These are phyloP conservation scores for Dendrothele bispora DNA, from an alignment of 768 basidiomycete genomes.

Conservation along the genomic window DNA sequence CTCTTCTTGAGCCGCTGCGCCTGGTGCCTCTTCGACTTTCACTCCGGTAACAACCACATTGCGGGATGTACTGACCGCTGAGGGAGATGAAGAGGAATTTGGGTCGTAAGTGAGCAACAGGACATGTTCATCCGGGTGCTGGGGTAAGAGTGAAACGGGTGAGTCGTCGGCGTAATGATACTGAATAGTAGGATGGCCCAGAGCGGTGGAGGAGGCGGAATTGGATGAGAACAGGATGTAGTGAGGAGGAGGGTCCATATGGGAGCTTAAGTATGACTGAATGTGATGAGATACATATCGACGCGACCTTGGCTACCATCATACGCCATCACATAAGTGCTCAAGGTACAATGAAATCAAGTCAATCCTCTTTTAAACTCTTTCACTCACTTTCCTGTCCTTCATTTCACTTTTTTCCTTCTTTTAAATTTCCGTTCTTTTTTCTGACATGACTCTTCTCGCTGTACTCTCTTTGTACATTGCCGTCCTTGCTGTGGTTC, in stretches of 20 bases:
- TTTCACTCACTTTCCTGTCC: neutral
- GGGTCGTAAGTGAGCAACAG: constrained; percentile 72
- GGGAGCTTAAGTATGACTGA: too few species aligned
- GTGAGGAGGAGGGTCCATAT: constrained; percentile 40
- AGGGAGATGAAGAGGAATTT: constrained; percentile 33
- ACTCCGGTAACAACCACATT: constrained; percentile 52
- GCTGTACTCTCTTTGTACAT: constrained; percentile 31
- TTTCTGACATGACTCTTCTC: constrained; percentile 36
- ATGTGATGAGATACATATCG: too few species aligned
- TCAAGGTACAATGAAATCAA: too few species aligned
- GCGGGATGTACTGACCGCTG: constrained; percentile 51
- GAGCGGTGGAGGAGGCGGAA: constrained; percentile 40
- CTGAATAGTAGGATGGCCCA: constrained; percentile 72
- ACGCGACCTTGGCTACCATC: too few species aligned
- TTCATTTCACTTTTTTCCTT: constrained; percentile 13
- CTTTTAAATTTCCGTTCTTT: constrained; percentile 7
- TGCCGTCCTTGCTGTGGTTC: constrained; percentile 33
- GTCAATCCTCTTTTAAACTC: constrained; percentile 15
- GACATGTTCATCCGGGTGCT: constrained; percentile 64
- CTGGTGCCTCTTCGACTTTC: constrained; percentile 73
- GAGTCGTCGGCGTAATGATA: constrained; percentile 84
- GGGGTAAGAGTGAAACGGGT: constrained; percentile 62
- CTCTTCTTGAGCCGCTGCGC: constrained; percentile 55
- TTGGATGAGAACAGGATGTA: constrained; percentile 64
- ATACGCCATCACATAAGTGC: too few species aligned